Base-by-base conservation (phyloP, 306 rosid species). In the Lagenaria siceraria region DNA sequence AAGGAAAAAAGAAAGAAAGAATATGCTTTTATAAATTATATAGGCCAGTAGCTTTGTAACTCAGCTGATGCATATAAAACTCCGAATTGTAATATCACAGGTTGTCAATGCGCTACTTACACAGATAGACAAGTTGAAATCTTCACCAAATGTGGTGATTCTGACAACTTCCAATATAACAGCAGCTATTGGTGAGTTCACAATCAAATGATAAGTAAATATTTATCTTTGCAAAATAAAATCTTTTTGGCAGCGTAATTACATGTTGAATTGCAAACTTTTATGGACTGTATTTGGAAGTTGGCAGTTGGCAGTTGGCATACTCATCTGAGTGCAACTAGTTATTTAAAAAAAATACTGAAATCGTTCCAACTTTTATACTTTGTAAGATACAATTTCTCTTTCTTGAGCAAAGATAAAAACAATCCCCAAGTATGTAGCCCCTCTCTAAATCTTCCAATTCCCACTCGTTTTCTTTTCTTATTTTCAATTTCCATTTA, bases 121-220 rank as follows among this genome's bases (percentile, higher is more conserved):
- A 79, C 99, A 95, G 92, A 81, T 95, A 86, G 99, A 95, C 87
- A 95, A 92, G 84, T 85, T 95, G 78, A 95, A 89, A 83, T 86
- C 91, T 48, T 82, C 97, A 51, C 99, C 99, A 76, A 95, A 95
- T 86, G 99, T 92, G 83, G 89, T 92, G 46, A 84, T 95, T 80
- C 86, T 95, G 81, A 95, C 97, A 55, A 95, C 99, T 4, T 95
- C 99, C 80, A 95, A 95, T 83, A 95, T 95, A 73, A 95, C 99
- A 72, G 87, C 96, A 54, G 99, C 99, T 69, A 89, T 89, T 12
- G 99, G 99, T 95, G 86, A 92, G 96, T 86, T 81, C 71, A 71
- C 21, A 29, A 81, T 64, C 78, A 40, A 10, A 35, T 64, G 81
- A 79, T 70, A 36, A 8, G 49, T 84, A 55, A 60, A 60, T 25